A percentile compares a stretch with the other conserved stretches of the same genome.
These are phyloP conservation scores for Stenogyne calaminthoides DNA, from an alignment of 305 asterid species.

Conservation along the genomic window DNA sequence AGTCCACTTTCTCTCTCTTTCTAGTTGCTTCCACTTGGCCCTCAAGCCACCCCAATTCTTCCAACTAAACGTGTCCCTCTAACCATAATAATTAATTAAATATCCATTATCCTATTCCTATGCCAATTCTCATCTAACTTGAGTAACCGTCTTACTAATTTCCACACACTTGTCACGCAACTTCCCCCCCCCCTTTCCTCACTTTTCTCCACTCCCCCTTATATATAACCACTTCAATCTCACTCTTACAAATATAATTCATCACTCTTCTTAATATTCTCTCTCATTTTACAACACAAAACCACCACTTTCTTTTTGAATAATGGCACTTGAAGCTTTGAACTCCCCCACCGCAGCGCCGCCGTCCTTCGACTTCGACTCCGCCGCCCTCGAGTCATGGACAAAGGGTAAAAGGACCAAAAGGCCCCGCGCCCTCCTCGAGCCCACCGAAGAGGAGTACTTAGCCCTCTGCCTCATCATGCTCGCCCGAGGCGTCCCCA, in stretches of 20 bases:
- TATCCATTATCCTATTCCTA: too few species aligned
- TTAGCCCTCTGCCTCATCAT: slow-evolving; percentile 68
- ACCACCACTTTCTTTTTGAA: not conserved
- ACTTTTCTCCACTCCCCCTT: not conserved
- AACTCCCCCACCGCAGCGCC: slow-evolving; percentile 46
- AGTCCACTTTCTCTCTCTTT: too few species aligned
- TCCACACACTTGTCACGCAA: slow-evolving; percentile 71
- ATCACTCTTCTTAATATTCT: not conserved
- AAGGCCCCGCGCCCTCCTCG: slow-evolving; percentile 41
- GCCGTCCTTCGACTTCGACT: slow-evolving; percentile 40
- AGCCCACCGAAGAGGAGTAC: slow-evolving; percentile 68
- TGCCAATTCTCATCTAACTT: slow-evolving; percentile 19
- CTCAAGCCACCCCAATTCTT: not conserved
- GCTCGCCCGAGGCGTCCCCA: slow-evolving; percentile 57
- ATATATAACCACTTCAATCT: not conserved
- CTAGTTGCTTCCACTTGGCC: slow-evolving; percentile 34
- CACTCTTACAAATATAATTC: not conserved
- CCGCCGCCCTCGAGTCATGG: slow-evolving; percentile 44
- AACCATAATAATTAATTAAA: not conserved
- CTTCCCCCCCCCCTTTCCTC: slow-evolving; percentile 58
- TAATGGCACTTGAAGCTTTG: slow-evolving; percentile 71
- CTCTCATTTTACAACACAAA: not conserved
- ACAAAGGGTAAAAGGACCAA: slow-evolving; percentile 60
- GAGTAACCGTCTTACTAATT: slow-evolving; percentile 49
- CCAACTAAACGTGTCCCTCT: slow-evolving; percentile 13